These are phyloP conservation scores for Trametes cingulata DNA, from an alignment of 768 basidiomycete species.

Conservation along the genomic window DNA sequence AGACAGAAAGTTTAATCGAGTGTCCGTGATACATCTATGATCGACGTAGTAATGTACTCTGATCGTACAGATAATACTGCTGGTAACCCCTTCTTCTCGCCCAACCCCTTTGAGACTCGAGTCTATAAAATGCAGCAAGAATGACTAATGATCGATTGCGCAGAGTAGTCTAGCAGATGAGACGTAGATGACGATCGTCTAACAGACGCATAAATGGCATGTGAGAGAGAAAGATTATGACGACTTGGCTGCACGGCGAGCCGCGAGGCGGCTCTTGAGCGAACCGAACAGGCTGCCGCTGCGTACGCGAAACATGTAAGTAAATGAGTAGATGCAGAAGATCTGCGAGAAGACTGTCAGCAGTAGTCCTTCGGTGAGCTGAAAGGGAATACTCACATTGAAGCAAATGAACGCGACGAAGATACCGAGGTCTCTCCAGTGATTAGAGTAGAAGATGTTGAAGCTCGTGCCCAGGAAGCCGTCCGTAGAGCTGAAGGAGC, in stretches of 20 bases:
- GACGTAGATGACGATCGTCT: background rate
- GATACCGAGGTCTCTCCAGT: constrained; percentile 51
- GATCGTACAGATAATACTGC: no score
- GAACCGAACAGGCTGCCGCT: constrained; percentile 15
- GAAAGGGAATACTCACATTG: constrained; percentile 39
- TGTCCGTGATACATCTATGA: background rate
- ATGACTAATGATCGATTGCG: no score
- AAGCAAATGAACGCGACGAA: constrained; percentile 45
- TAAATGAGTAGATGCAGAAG: constrained; percentile 47
- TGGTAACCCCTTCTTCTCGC: no score
- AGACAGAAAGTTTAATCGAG: no score
- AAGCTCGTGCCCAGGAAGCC: constrained; percentile 54
- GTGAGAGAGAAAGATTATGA: background rate
- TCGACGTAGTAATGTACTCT: no score
- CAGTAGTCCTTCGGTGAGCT: background rate
- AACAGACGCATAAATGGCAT: background rate
- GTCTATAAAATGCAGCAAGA: no score
- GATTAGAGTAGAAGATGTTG: constrained; percentile 58
- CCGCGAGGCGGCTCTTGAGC: constrained; percentile 9
- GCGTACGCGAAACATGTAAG: constrained; percentile 56
- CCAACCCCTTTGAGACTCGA: no score
- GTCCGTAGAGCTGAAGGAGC: constrained; percentile 59
- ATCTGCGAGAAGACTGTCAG: constrained; percentile 37
- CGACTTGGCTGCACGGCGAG: constrained; percentile 3
- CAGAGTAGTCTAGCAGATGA: background rate